Evolutionary conservation across 495 filamentous ascomycete genomes (phyloP).

Genomic region (Pyrenula aspistea): DNA sequence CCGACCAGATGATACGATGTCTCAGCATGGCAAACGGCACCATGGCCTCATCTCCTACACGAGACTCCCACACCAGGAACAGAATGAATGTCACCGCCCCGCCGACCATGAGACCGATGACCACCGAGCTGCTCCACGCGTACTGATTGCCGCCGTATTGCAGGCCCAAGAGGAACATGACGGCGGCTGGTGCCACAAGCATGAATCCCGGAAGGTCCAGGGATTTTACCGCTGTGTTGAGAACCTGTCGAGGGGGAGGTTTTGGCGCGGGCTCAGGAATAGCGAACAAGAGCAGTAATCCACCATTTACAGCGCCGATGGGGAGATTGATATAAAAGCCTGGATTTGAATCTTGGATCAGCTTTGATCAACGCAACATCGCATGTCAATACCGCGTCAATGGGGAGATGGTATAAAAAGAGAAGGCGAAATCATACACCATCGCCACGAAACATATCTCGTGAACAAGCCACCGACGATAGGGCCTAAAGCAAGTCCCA

Average conservation of each 20-base stretch:
- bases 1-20: constrained; percentile 41
- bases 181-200: constrained; percentile 23
- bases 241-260: constrained; percentile 1
- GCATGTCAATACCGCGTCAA: too few species aligned
- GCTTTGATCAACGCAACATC: constrained; percentile 3
- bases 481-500: constrained; percentile 17
- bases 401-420: constrained; percentile 1
- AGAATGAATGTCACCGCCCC: constrained; percentile 39
- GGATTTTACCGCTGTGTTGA: constrained; percentile 3
- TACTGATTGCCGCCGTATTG: constrained; percentile 62
- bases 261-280: constrained; percentile 5
- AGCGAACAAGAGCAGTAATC: constrained; percentile 31
- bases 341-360: constrained; percentile 1
- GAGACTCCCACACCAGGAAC: constrained; percentile 50
- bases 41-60: constrained; percentile 54
- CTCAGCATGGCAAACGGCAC: constrained; percentile 53
- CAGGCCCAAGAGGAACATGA: constrained; percentile 54
- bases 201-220: constrained; percentile 10
- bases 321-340: constrained; percentile 40
- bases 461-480: constrained; percentile 21
- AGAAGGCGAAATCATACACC: constrained; percentile 10
- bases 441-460: constrained; percentile 18
- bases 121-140: constrained; percentile 39
- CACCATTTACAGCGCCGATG: constrained; percentile 42
- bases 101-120: constrained; percentile 51